phyloP scores from a whole-genome alignment of 495 filamentous ascomycete genomes.

The Xylaria flabelliformis region DNA sequence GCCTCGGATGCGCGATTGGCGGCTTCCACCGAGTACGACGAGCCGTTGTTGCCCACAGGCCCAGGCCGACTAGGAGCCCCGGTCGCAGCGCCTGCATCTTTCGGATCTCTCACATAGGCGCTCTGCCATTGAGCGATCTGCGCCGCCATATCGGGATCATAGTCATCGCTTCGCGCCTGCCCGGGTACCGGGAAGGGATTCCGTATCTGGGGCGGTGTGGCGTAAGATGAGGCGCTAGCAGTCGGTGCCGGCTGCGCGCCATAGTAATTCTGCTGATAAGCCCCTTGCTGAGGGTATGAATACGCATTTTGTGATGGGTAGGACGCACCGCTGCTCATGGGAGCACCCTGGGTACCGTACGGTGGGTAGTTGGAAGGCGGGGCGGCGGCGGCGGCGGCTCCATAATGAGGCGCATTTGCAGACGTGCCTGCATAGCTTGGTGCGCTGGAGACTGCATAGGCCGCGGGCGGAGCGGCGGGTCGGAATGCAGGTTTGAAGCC shows the following conservation, averaged over 20 bases:
- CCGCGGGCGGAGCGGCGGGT: slow-evolving; percentile 40
- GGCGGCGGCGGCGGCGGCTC: slow-evolving; percentile 26
- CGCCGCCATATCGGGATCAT: slow-evolving; percentile 86
- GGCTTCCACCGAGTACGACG: slow-evolving; percentile 30
- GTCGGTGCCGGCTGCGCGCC: slow-evolving; percentile 53
- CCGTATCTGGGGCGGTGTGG: slow-evolving; percentile 73
- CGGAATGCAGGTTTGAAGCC: slow-evolving; percentile 67
- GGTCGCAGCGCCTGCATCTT: slow-evolving; percentile 39
- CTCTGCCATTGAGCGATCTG: slow-evolving; percentile 97
- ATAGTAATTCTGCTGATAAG: slow-evolving; percentile 56
- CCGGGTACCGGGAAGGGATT: slow-evolving; percentile 83
- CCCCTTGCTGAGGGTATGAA: slow-evolving; percentile 51
- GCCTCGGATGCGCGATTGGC: slow-evolving; percentile 31
- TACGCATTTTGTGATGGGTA: slow-evolving; percentile 32
- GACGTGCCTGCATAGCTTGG: slow-evolving; percentile 48
- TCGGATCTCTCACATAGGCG: slow-evolving; percentile 72
- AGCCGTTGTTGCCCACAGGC: slow-evolving; percentile 25
- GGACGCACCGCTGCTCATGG: slow-evolving; percentile 40
- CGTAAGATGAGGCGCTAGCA: slow-evolving; percentile 47
- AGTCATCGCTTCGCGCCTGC: slow-evolving; percentile 48
- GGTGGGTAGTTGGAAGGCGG: slow-evolving; percentile 41
- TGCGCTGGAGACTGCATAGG: slow-evolving; percentile 42
- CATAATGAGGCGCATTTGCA: slow-evolving; percentile 39
- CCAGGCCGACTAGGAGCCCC: slow-evolving; percentile 34
- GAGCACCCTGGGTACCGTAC: slow-evolving; percentile 41